phyloP scores from a whole-genome alignment of 73 alveolate genomes.

The Uronychia setigera region DNA sequence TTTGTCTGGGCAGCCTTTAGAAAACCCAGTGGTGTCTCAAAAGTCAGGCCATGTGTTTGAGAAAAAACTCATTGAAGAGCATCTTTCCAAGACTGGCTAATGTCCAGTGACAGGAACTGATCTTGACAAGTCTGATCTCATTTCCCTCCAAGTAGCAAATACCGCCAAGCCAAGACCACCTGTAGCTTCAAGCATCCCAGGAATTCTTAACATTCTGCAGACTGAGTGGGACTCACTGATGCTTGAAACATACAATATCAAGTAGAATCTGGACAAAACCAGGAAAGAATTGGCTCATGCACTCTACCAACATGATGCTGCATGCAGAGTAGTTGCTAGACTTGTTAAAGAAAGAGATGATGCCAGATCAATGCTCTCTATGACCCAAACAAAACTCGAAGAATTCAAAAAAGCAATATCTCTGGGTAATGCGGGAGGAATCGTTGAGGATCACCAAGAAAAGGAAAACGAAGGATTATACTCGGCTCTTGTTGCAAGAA shows the following conservation, averaged over 20 bases:
- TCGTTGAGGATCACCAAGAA: conserved; percentile 18
- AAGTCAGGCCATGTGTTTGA: conserved; percentile 89
- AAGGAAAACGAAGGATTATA: conserved; percentile 37
- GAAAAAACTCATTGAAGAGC: conserved; percentile 68
- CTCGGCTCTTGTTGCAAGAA: conserved; percentile 21
- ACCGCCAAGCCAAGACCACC: conserved; percentile 76
- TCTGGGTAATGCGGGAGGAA: not conserved
- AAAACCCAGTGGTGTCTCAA: conserved; percentile 76
- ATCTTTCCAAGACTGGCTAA: conserved; percentile 71
- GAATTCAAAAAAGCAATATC: conserved; percentile 6
- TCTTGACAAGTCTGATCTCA: conserved; percentile 62
- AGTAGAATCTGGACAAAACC: conserved; percentile 64
- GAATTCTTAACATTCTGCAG: conserved; percentile 63
- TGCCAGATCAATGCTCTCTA: conserved; percentile 52
- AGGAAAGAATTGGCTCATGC: conserved; percentile 84
- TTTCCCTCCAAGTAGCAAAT: conserved; percentile 46
- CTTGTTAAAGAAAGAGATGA: conserved; percentile 84
- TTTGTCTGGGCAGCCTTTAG: conserved; percentile 76
- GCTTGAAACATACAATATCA: conserved; percentile 71
- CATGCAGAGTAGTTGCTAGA: conserved; percentile 83
- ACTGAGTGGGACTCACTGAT: conserved; percentile 88
- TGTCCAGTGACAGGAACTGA: conserved; percentile 86
- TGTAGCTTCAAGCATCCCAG: conserved; percentile 67
- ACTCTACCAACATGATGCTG: conserved; percentile 91
- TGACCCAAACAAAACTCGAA: conserved; percentile 16